Evolutionary conservation across 495 filamentous ascomycete genomes (phyloP).

Genomic region (Lasiosphaeria ovina): DNA sequence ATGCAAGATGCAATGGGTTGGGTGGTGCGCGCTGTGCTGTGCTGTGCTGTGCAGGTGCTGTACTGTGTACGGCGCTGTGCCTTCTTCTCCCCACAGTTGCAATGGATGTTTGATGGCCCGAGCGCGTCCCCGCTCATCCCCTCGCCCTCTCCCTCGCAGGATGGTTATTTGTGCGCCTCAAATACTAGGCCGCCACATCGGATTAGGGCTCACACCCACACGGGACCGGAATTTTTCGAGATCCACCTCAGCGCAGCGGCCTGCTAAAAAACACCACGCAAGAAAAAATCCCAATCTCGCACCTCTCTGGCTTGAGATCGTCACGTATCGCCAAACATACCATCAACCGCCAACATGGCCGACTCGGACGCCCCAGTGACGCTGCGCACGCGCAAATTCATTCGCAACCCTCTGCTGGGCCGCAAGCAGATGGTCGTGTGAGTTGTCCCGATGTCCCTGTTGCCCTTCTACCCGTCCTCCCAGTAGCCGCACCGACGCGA

Average conservation of each 20-base stretch:
- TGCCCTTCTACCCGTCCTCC: constrained; percentile 7
- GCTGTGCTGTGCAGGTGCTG: no score
- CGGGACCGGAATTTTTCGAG: constrained; percentile 29
- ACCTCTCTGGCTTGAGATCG: constrained; percentile 25
- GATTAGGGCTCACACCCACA: constrained; percentile 35
- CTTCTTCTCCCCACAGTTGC: no score
- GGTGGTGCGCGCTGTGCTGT: no score
- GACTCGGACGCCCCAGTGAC: constrained; percentile 83
- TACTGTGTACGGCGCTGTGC: no score
- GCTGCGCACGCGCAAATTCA: constrained; percentile 99
- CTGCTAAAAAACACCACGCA: constrained; percentile 28
- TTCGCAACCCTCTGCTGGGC: constrained; percentile 96
- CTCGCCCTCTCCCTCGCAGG: no score
- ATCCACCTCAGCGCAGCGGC: constrained; percentile 24
- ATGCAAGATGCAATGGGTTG: no score
- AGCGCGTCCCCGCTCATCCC: no score
- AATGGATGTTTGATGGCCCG: no score
- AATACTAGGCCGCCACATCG: constrained; percentile 11
- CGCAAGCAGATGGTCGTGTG: constrained; percentile 99
- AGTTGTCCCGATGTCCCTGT: constrained; percentile 45
- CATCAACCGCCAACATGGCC: constrained; percentile 62
- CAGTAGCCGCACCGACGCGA: constrained; percentile 10
- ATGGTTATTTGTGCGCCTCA: constrained; percentile 11
- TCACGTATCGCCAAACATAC: constrained; percentile 27
- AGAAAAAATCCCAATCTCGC: constrained; percentile 28